Evolutionary conservation across 164 flowering plant species (phyloP).

Genomic region (Euptelea pleiosperma): DNA sequence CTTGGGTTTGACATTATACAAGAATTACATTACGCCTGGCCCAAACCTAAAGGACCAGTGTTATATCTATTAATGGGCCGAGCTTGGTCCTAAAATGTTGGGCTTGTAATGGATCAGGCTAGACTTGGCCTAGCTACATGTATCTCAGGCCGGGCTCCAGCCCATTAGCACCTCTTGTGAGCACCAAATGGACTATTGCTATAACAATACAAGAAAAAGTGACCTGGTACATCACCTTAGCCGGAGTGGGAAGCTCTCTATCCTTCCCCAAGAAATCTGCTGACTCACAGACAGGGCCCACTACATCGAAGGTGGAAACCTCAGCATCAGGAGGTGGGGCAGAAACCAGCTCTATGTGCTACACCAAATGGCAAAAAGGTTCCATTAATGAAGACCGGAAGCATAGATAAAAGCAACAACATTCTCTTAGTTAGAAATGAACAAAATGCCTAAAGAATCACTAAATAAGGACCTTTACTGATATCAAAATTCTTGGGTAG

Average conservation of each 20-base stretch:
- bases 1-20: no score
- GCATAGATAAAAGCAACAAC: neutral
- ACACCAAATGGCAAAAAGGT: conserved; percentile 19
- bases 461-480: no score
- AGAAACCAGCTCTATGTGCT: conserved; percentile 95
- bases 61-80: no score
- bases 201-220: neutral
- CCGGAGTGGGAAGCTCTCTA: conserved; percentile 85
- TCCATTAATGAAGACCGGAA: conserved; percentile 8
- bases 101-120: no score
- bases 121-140: no score
- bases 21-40: no score
- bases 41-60: no score
- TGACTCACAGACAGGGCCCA: conserved; percentile 97
- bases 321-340: conserved; percentile 63
- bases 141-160: no score
- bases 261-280: conserved; percentile 98
- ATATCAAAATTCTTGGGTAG: no score
- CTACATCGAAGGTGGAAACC: conserved; percentile 81
- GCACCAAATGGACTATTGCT: conserved; percentile 1
- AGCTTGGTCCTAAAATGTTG: no score
- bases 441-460: neutral
- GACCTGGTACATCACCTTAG: conserved; percentile 38
- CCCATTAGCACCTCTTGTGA: neutral
- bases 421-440: neutral